Evolutionary conservation across 495 filamentous ascomycete genomes (phyloP), one percentile per base, ranked within the genome.

Genomic region (Neurospora sublineolata): DNA sequence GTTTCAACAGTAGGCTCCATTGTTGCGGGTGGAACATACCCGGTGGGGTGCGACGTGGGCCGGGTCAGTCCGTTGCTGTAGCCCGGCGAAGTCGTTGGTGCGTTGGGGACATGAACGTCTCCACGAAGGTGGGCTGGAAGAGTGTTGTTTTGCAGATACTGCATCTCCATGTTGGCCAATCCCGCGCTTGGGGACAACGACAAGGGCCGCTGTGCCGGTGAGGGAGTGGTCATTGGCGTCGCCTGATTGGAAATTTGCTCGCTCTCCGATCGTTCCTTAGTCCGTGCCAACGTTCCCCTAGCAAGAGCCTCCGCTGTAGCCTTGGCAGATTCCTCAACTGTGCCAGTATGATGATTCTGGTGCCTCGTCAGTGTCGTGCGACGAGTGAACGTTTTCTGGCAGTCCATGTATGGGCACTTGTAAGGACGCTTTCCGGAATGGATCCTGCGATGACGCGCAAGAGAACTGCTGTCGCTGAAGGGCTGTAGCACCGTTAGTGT

Each of bases 301-400:
- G 94, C 93, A 18, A 85, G 73, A 11, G 79, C 81, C 60, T 80
- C 78, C 44, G 93, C 94, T 0, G 93, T 97, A 10, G 94, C 93
- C 5, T 89, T 91, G 7, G 92, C 93, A 9, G 95, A 92, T 78
- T 99, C 95, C 77, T 97, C 95, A 23, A 99, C 90, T 0, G 94
- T 98, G 7, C 94, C 95, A 37, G 92, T 95, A 77, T 99, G 95
- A 71, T 96, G 92, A 72, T 97, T 97, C 81, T 97, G 93, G 79
- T 99, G 95, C 38, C 95, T 89, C 9, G 96, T 99, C 72, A 99
- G 82, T 1, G 95, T 99, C 4, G 95, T 99, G 42, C 94, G 89
- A 40, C 95, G 89, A 3, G 95, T 99, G 79, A 99, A 99, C 0
- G 96, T 99, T 86, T 99, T 99, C 79, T 97, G 94, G 80, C 95